Evolutionary conservation across 345 rosid genomes (phyloP), one percentile per base, ranked within the genome.

Genomic region (Atalantia buxifolia): DNA sequence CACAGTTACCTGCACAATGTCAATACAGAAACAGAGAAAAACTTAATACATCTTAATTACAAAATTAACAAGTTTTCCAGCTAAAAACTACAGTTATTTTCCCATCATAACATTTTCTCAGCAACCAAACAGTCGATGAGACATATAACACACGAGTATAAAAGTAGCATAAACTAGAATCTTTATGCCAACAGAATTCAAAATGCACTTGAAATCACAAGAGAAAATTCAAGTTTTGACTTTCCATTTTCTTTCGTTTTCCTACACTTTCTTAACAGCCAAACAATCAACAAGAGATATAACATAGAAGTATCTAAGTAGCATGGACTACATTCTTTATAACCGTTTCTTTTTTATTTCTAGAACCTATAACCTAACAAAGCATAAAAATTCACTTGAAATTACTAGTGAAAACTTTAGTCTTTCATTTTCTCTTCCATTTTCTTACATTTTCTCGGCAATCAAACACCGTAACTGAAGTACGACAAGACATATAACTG

Each of bases 361-460:
- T 8, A 18, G 13, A 73, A 35, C 55, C 76, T 74, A 74, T 25
- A 25, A 25, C 57, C 66, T 4, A 35, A 18, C 38, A 35, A 60
- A 19, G 31, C n/a, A 24, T 14, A 35, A 16, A 31, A 24, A 13
- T 16, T 9, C 53, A 59, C 55, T 14, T 57, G 33, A 50, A 50
- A 12, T 35, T 38, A 21, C 2, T 24, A 24, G 36, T 24, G 7
- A 48, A 31, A 13, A 68, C 0, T 31, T 22, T 6, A 27, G 4
- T 36, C 18, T 30, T 7, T 7, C 3, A n/a, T 31, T 62, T 62
- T 64, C 68, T 24, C 50, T 55, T 72, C 9, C 57, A 2, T 8
- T 62, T 78, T 74, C 53, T 76, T 30, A 7, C 70, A 70, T 42
- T 71, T 79, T 18, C 69, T n/a, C 66, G 35, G 59, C 77, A 57